Evolutionary conservation across 768 basidiomycete species (phyloP), one percentile per base, ranked within the genome.

Genomic region (Sistotremastrum niveocremeum): DNA sequence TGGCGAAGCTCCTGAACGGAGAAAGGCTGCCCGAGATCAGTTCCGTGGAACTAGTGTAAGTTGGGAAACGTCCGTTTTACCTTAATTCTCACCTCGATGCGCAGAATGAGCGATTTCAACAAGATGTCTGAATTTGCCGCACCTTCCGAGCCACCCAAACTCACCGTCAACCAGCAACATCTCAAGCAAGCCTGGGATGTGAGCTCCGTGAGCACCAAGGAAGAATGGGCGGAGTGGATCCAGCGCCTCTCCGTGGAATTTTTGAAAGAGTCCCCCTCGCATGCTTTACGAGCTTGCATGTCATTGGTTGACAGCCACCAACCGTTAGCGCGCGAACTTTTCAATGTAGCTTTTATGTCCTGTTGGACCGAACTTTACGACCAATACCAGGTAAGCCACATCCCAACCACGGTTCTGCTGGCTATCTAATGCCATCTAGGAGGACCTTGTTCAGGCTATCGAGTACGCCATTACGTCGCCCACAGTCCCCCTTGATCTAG

Each of bases 341-440:
- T 97, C 72, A 98, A 98, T 60, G 90, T 93, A 4, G 95, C 95
- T 0, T 99, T 99, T 64, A 74, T 98, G 11, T 97, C 93, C 4
- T 99, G 95, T 52, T 99, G 95, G 94, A 75, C 79, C 1, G 90
- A 95, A 54, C 66, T 99, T 5, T 98, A 91, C 56, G 93, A 97
- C 44, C 83, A 88, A 57, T 98, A 97, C 63, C 94, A 97, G 74
- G 93, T 90, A 55, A 31, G 72, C 55, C 39, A 46, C 44, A 42
- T 12, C 7, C 29, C 20, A 5, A 7, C 8, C 6, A 37, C 28
- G 1, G 31, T 36, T 12, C 37, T 29, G 39, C 49, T 53, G 37
- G 56, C 34, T 46, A 34, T 47, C 42, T 49, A 34, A 6, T 10
- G 9, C 38, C 39, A 33, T 50, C 42, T 57, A 98, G 90, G 94